Conservation (phyloP, 2,329 filamentous ascomycete genomes). For the Botrytis cinerea region DNA sequence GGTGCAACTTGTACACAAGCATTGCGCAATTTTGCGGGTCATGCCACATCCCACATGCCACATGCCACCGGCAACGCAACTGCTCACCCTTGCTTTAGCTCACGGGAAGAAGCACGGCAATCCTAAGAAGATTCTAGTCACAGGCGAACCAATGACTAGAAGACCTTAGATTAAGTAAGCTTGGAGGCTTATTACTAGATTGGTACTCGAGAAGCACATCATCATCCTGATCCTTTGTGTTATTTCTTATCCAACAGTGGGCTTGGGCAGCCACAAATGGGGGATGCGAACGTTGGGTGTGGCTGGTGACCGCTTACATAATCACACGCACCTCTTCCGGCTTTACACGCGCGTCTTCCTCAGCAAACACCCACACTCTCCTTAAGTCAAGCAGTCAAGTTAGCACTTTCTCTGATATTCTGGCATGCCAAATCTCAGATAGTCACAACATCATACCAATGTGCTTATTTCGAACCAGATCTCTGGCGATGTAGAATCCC, state of each 20-base stretch:
- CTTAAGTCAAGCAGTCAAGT: too few species aligned
- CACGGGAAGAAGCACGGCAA: not conserved
- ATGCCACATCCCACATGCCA: slow-evolving; percentile 18
- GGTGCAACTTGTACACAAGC: not conserved
- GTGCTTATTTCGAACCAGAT: not conserved
- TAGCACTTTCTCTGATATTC: not conserved
- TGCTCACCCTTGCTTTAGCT: not conserved
- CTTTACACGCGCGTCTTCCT: not conserved
- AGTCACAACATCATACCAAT: not conserved
- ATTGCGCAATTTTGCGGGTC: not conserved
- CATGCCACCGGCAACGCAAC: slow-evolving; percentile 1
- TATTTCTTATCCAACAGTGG: not conserved
- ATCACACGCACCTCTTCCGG: not conserved
- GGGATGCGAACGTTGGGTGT: not conserved
- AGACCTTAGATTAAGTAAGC: not conserved
- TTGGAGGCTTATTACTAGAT: not conserved
- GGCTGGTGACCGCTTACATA: not conserved
- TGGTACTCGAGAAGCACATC: not conserved
- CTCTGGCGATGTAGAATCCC: not conserved
- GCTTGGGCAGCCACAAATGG: not conserved
- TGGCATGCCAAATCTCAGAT: not conserved
- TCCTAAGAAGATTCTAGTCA: not conserved
- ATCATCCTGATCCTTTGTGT: not conserved
- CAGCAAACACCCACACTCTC: not conserved
- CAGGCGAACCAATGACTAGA: not conserved